These are phyloP conservation scores for Pueraria montana DNA, from an alignment of 306 rosid species.

Conservation along the genomic window DNA sequence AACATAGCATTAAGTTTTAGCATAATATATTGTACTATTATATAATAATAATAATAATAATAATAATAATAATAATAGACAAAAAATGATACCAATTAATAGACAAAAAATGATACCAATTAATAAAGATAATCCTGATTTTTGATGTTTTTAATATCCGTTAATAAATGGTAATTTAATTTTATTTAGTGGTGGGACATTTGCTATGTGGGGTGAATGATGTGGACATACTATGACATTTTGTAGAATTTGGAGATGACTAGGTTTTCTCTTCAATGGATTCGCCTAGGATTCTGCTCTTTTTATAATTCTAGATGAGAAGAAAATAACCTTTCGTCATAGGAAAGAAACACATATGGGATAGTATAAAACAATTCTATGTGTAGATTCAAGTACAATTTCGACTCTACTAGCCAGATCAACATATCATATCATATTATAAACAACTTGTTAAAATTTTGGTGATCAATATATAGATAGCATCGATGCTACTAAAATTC, in stretches of 20 bases:
- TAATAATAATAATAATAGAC: too few relatives aligned
- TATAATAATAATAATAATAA: too few relatives aligned
- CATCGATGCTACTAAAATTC: background rate
- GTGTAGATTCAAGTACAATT: constrained; percentile 7
- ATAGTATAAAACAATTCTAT: constrained; percentile 5
- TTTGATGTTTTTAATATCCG: background rate
- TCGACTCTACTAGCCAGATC: constrained; percentile 24
- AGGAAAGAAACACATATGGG: constrained; percentile 26
- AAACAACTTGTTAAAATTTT: background rate
- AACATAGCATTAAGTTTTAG: too few relatives aligned
- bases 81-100: too few relatives aligned
- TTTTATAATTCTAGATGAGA: background rate
- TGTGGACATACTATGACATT: constrained; percentile 31
- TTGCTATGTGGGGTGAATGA: constrained; percentile 9
- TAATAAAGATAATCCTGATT: background rate
- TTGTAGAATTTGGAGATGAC: constrained; percentile 42
- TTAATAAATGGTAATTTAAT: background rate
- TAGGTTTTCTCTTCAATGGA: constrained; percentile 26
- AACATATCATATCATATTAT: background rate
- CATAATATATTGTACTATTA: too few relatives aligned
- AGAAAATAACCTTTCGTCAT: constrained; percentile 35
- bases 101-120: too few relatives aligned
- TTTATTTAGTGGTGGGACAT: background rate
- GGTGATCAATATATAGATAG: background rate
- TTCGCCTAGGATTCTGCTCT: constrained; percentile 39